A percentile compares a stretch with the other conserved stretches of the same genome.
Evolutionary conservation across 176 grass and related monocot species (phyloP).

Genomic region (Oryza nivara): DNA sequence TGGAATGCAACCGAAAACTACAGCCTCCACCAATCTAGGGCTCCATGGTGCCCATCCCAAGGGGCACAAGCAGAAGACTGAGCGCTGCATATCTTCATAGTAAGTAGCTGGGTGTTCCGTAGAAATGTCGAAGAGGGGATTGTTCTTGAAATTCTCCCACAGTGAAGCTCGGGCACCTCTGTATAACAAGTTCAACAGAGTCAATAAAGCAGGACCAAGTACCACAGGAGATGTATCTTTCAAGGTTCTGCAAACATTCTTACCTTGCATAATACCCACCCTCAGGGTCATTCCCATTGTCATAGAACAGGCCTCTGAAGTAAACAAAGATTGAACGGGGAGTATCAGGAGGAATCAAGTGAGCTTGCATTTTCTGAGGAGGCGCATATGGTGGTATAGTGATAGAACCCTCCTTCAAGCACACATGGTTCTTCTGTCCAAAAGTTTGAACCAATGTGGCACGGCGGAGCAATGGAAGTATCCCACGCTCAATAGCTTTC

Average conservation of each 20-base stretch:
- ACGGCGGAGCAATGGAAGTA: conserved; percentile 66
- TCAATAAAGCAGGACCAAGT: conserved; percentile 16
- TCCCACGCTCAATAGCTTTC: conserved; percentile 79
- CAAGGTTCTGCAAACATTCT: background rate
- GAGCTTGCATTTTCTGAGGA: conserved; percentile 90
- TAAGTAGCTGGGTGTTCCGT: conserved; percentile 79
- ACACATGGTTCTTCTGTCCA: conserved; percentile 85
- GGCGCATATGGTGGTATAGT: conserved; percentile 89
- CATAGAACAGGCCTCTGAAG: conserved; percentile 84
- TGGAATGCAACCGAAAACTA: conserved; percentile 90
- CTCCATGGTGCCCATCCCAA: conserved; percentile 95
- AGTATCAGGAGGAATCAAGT: conserved; percentile 68
- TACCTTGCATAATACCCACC: conserved; percentile 91
- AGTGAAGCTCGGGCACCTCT: conserved; percentile 82
- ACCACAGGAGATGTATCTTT: background rate
- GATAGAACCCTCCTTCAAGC: conserved; percentile 87
- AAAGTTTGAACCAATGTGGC: conserved; percentile 86
- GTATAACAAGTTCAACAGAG: background rate
- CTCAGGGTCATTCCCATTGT: conserved; percentile 86
- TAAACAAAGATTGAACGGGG: conserved; percentile 87
- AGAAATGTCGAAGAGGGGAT: conserved; percentile 89
- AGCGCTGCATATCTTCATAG: conserved; percentile 89
- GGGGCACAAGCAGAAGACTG: conserved; percentile 88
- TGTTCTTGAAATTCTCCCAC: conserved; percentile 97
- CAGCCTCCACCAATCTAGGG: conserved; percentile 82